Conservation (phyloP, 192 early-diverging fungal species). For the Polychytrium aggregatum region DNA sequence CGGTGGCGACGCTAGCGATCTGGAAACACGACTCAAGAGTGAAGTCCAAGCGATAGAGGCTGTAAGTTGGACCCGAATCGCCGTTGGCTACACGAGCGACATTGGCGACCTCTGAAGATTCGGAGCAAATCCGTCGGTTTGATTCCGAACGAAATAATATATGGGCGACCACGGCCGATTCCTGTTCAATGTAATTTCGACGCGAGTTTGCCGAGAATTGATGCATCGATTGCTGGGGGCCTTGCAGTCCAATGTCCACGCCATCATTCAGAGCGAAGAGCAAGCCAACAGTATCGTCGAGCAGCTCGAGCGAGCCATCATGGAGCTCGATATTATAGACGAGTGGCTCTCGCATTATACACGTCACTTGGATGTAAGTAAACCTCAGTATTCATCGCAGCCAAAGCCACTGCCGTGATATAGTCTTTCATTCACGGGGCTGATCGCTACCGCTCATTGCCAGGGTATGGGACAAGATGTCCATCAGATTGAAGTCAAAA, state of each 20-base stretch:
- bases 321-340: constrained; percentile 76
- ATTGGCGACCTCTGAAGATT: no score
- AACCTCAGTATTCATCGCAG: neutral
- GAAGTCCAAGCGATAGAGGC: constrained; percentile 81
- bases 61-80: constrained; percentile 22
- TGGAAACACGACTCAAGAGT: constrained; percentile 71
- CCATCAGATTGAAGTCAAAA: constrained; percentile 86
- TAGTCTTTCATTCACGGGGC: no score
- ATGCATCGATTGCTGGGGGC: constrained; percentile 4
- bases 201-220: no score
- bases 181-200: no score
- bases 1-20: constrained; percentile 72
- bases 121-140: no score
- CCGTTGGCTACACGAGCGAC: no score
- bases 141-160: no score
- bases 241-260: constrained; percentile 76
- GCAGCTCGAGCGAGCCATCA: constrained; percentile 74
- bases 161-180: no score
- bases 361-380: constrained; percentile 66
- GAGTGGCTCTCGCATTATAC: constrained; percentile 78
- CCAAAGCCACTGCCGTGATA: neutral
- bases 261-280: constrained; percentile 85
- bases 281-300: constrained; percentile 65
- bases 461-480: constrained; percentile 90
- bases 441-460: neutral